These are phyloP conservation scores for Neocatenulostroma microsporum DNA, from an alignment of 2,329 filamentous ascomycete genomes.

Conservation along the genomic window DNA sequence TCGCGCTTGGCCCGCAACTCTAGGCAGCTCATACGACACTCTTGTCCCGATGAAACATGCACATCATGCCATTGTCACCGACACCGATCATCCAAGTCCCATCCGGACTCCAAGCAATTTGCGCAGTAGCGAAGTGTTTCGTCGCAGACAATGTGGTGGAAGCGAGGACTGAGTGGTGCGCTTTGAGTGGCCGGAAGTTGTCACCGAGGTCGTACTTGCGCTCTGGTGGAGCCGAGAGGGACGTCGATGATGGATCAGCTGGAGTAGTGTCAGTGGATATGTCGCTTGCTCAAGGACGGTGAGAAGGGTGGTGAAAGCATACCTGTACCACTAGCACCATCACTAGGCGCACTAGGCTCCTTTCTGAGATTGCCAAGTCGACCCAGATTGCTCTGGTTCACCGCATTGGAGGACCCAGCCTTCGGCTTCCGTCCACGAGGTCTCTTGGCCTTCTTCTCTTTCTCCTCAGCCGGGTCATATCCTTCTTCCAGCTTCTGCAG, in stretches of 20 bases:
- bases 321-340: too few relatives aligned
- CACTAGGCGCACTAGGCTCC: conserved; percentile 2
- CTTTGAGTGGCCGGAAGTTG: conserved; percentile 45
- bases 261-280: conserved; percentile 4
- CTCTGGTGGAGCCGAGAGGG: conserved; percentile 11
- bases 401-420: background rate
- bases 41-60: conserved; percentile 28
- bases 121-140: conserved; percentile 52
- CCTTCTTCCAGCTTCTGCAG: conserved; percentile 53
- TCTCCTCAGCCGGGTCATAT: conserved; percentile 13
- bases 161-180: conserved; percentile 49
- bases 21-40: conserved; percentile 6
- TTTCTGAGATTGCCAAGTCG: conserved; percentile 6
- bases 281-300: too few relatives aligned
- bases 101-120: conserved; percentile 61
- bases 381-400: conserved; percentile 7
- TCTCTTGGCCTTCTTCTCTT: background rate
- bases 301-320: too few relatives aligned
- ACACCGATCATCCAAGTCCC: conserved; percentile 50
- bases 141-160: conserved; percentile 35
- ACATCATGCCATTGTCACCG: conserved; percentile 35
- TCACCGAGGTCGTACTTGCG: conserved; percentile 41
- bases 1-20: too few relatives aligned
- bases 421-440: conserved; percentile 2
- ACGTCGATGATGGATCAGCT: conserved; percentile 14